phyloP scores from a whole-genome alignment of 768 basidiomycete species.

The Nidularia pulvinata region DNA sequence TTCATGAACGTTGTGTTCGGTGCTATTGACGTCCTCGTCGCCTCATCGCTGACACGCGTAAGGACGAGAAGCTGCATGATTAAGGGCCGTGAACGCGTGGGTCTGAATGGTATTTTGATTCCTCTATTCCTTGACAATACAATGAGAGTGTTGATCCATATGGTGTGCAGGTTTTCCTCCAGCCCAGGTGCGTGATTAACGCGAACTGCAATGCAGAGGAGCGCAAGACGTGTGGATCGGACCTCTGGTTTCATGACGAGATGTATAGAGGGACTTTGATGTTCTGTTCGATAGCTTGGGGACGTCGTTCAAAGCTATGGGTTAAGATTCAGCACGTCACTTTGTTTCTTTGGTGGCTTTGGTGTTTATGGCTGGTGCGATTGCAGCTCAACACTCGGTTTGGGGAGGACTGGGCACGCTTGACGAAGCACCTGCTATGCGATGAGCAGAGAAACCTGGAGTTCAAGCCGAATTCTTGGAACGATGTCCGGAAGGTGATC shows the following conservation, averaged over 20 bases:
- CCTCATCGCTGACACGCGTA: too few species aligned
- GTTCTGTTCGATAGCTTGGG: constrained; percentile 68
- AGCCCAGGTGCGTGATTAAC: constrained; percentile 83
- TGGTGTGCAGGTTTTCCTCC: constrained; percentile 65
- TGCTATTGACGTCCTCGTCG: too few species aligned
- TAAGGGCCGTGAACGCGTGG: too few species aligned
- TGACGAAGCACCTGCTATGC: constrained; percentile 85
- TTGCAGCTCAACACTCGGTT: not conserved
- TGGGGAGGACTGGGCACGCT: constrained; percentile 78
- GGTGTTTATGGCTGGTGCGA: not conserved
- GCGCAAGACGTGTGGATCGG: constrained; percentile 60
- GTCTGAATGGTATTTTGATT: too few species aligned
- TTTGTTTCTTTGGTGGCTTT: not conserved
- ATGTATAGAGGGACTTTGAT: constrained; percentile 72
- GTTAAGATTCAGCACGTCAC: constrained; percentile 67
- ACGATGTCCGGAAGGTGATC: constrained; percentile 83
- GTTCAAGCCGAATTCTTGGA: constrained; percentile 90
- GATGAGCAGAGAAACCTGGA: constrained; percentile 78
- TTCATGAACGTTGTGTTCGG: too few species aligned
- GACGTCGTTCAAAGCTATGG: constrained; percentile 84
- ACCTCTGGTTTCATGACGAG: constrained; percentile 74
- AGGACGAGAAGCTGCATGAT: too few species aligned
- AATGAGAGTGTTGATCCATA: constrained; percentile 62
- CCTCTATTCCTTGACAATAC: constrained; percentile 60
- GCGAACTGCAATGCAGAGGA: constrained; percentile 62